Evolutionary conservation across 208 protist genomes (phyloP).

Genomic region (Tritrichomonas musculus): DNA sequence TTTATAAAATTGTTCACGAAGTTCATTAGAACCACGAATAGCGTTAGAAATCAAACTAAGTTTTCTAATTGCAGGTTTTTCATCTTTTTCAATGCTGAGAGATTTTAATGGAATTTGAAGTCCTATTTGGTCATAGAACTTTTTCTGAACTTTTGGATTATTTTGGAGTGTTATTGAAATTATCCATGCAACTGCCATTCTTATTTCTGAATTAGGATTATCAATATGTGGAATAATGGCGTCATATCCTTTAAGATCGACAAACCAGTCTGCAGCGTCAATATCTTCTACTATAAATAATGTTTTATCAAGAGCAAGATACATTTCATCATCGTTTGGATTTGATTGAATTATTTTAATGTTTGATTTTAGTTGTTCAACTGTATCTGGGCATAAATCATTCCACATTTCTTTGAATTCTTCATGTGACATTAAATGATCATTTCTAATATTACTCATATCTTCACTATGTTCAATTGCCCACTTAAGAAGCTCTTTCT

Average conservation of each 20-base stretch:
- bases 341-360: neutral
- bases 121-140: neutral
- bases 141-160: constrained; percentile 2
- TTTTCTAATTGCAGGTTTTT: neutral
- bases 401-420: constrained; percentile 20
- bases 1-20: neutral
- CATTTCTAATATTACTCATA: neutral
- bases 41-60: neutral
- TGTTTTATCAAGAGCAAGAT: constrained; percentile 2
- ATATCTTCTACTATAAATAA: constrained; percentile 13
- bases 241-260: neutral
- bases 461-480: too few relatives aligned
- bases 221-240: neutral
- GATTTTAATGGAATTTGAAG: neutral
- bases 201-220: neutral
- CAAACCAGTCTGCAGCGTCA: constrained; percentile 17
- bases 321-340: neutral
- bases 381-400: neutral
- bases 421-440: neutral
- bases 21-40: neutral
- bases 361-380: too few relatives aligned
- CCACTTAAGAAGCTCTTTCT: too few relatives aligned
- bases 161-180: neutral
- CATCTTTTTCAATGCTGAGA: neutral
- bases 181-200: constrained; percentile 14